Evolutionary conservation across 345 rosid genomes (phyloP), one percentile per base, ranked within the genome.

Genomic region (Citrus inodora): DNA sequence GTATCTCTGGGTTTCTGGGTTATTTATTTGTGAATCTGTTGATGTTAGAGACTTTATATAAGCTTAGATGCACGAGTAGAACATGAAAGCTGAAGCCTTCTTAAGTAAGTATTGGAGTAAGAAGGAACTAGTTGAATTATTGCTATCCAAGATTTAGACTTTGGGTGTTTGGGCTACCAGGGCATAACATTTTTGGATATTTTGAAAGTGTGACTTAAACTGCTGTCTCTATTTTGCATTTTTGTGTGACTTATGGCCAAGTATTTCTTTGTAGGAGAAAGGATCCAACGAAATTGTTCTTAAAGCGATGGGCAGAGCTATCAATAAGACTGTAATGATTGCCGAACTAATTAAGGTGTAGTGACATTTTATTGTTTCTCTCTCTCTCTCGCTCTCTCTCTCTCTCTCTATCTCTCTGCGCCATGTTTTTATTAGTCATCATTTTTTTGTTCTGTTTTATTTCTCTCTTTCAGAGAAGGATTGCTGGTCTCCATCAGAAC

Each of bases 251-350:
- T n/a, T 56, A 40, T 7, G 40, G 65, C 24, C 0, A 32, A 24
- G 2, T 78, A 25, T 55, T 53, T 27, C 37, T 77, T 74, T 68
- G 7, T 40, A 91, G 94, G 93, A 91, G 70, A 91, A 89, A 80
- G 93, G 93, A 3, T 85, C 91, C 21, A 82, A 16, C 74, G 93
- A 89, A 80, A 88, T 91, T 72, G 86, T 83, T 48, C 90, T 89
- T 82, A 91, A 89, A 79, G 94, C 94, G n/a, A 91, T 89, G 91
- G 94, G 94, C 75, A 91, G 92, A 83, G 94, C 94, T 62, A 91
- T 91, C 71, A 91, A 86, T 84, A 91, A 91, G 88, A 91, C 92
- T 79, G 94, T 91, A 64, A 86, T 85, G 86, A 89, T 91, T 76
- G 89, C 86, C 4, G 94, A 91, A 82, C 82, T 91, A 63, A 87